Evolutionary conservation across 148 eudicot species (phyloP), one percentile per base, ranked within the genome.

Genomic region (Amaranthus palmeri): DNA sequence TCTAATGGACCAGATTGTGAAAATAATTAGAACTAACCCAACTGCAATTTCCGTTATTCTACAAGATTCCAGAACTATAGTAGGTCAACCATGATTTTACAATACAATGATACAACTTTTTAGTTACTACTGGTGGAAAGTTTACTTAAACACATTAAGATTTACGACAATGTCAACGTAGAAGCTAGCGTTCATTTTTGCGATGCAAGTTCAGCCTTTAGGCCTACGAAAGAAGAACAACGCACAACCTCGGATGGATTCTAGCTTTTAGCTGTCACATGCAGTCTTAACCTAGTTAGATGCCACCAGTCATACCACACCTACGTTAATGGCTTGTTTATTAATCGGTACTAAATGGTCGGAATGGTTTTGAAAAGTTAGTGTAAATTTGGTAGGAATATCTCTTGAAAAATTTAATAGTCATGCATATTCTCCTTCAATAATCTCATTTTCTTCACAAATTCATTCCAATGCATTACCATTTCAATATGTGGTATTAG

Each of bases 61-160:
- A 56, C 72, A 69, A 69, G 47, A 52, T 57, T 43, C 61, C 61
- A 42, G 8, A 13, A 54, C 8, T 12, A 68, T 42, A 17, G 49
- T 61, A 12, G 61, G 72, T 64, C 50, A 64, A 64, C 50, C 36
- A 64, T 8, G 4, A n/a, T 44, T 13, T 5, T 50, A 11, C 41
- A 54, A 54, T 42, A 6, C 61, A 68, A n/a, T n/a, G n/a, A n/a
- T 68, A 18, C 43, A 11, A 50, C 15, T 67, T 44, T 4, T 48
- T n/a, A 11, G 55, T 48, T 8, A 15, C 9, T 41, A 14, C 7
- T 17, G 6, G n/a, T 55, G 11, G 17, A 42, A 55, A 45, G 48
- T 15, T 9, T 13, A 40, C 49, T 41, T 10, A 53, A 43, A 55
- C 72, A 48, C n/a, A 15, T 18, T 41, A 54, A 43, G 6, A 58